Evolutionary conservation across 352 stramenopile species (phyloP), one percentile per base, ranked within the genome.

Genomic region (Peronospora destructor): DNA sequence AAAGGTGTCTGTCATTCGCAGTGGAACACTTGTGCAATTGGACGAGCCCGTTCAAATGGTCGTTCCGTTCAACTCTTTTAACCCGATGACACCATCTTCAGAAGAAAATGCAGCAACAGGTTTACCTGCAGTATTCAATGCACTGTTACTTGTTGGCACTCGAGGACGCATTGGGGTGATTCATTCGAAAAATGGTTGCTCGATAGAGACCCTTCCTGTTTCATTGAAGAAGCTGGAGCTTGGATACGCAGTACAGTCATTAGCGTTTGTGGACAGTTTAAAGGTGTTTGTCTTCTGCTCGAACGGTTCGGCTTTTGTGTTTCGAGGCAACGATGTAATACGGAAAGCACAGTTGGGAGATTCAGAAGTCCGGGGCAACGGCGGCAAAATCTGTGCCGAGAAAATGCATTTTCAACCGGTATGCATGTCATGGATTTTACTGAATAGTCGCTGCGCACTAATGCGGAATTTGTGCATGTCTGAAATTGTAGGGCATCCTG

Each of bases 351-450:
- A 56, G 10, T 13, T 7, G 12, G 14, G 7, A 41, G 29, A 42
- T 29, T 25, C 34, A 34, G 14, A 48, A 33, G 14, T 3, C 7
- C 2, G 46, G 3, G 34, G 26, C 7, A 23, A 49, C 47, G 17
- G 6, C 17, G 14, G 1, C 26, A 42, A 4, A 38, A 14, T 43
- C 16, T 52, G 21, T 40, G 34, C 61, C 3, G 48, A 55, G 36
- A 68, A 71, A 50, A 14, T 83, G 25, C 55, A 55, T 17, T 41
- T 80, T 25, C 52, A 55, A 38, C 30, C 48, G 46, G 71, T 75
- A 55, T 8, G 45, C 46, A 39, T 52, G 11, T 10, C n/a, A 30
- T 41, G 12, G 4, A 48, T 6, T 0, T 49, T 43, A 14, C 13
- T n/a, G 9, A 17, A 11, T 44, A 14, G 29, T 7, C 14, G 3